These are phyloP conservation scores for Cytospora leucostoma DNA, from an alignment of 2,329 filamentous ascomycete genomes.

Conservation along the genomic window DNA sequence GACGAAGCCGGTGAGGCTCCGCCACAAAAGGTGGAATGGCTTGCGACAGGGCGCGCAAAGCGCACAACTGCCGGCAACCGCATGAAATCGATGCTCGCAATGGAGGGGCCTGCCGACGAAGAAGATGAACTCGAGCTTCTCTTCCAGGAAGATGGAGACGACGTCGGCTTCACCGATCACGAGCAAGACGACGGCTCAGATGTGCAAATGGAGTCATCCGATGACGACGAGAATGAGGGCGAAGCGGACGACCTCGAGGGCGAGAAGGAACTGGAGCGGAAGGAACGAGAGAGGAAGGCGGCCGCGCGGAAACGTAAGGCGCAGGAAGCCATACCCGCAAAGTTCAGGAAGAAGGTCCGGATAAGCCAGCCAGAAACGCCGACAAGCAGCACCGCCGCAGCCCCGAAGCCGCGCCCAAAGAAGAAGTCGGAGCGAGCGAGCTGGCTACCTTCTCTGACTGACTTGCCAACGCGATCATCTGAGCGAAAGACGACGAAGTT, in stretches of 20 bases:
- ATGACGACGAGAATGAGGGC: conserved; percentile 68
- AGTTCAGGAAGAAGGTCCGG: conserved; percentile 74
- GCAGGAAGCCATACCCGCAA: conserved; percentile 70
- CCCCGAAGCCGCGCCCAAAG: conserved; percentile 52
- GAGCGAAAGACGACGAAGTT: conserved; percentile 59
- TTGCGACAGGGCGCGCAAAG: conserved; percentile 72
- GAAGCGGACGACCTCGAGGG: conserved; percentile 75
- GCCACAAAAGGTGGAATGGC: conserved; percentile 58
- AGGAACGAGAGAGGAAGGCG: conserved; percentile 67
- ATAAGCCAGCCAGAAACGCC: conserved; percentile 59
- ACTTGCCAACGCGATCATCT: conserved; percentile 60
- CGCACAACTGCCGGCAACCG: conserved; percentile 83
- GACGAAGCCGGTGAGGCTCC: conserved; percentile 32
- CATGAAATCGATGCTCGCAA: conserved; percentile 75
- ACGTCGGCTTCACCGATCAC: conserved; percentile 69
- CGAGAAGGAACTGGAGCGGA: conserved; percentile 80
- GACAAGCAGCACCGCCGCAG: conserved; percentile 38
- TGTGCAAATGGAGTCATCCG: conserved; percentile 82
- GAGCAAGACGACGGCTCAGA: conserved; percentile 69
- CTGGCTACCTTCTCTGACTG: conserved; percentile 57
- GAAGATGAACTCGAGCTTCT: conserved; percentile 69
- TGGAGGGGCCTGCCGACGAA: conserved; percentile 61
- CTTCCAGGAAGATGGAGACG: conserved; percentile 73
- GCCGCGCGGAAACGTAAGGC: conserved; percentile 79
- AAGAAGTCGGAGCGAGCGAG: conserved; percentile 63